These are phyloP conservation scores for Schwanniomyces occidentalis DNA, from an alignment of 805 yeast species.

Conservation along the genomic window DNA sequence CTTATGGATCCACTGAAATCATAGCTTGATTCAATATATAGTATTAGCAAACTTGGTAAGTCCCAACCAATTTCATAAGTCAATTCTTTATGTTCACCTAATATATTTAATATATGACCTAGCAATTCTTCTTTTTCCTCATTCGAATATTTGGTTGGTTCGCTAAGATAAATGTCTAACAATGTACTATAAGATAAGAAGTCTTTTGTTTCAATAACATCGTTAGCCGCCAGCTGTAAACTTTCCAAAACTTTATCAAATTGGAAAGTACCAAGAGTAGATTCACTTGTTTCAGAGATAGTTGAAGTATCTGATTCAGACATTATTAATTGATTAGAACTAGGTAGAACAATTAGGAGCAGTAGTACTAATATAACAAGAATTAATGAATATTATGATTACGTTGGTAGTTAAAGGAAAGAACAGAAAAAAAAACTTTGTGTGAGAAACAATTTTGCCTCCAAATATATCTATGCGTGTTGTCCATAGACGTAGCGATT, in stretches of 20 bases:
- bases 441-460: too few relatives aligned
- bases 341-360: too few relatives aligned
- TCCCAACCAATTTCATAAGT: conserved; percentile 87
- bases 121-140: conserved; percentile 56
- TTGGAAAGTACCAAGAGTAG: conserved; percentile 23
- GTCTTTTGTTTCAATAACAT: conserved; percentile 51
- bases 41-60: conserved; percentile 66
- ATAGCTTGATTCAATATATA: conserved; percentile 46
- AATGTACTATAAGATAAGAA: conserved; percentile 72
- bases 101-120: conserved; percentile 40
- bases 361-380: too few relatives aligned
- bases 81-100: conserved; percentile 48
- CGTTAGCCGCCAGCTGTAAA: conserved; percentile 31
- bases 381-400: too few relatives aligned
- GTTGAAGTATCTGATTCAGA: conserved; percentile 18
- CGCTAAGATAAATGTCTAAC: conserved; percentile 57
- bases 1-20: conserved; percentile 29
- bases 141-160: conserved; percentile 44
- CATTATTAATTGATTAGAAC: conserved; percentile 9
- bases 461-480: too few relatives aligned
- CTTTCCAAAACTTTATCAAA: conserved; percentile 27
- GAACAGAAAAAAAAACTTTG: too few relatives aligned
- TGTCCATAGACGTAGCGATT: too few relatives aligned
- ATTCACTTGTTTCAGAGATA: conserved; percentile 12
- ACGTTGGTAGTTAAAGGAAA: too few relatives aligned